phyloP scores from a whole-genome alignment of 768 basidiomycete genomes.

The Punctularia strigosozonata region DNA sequence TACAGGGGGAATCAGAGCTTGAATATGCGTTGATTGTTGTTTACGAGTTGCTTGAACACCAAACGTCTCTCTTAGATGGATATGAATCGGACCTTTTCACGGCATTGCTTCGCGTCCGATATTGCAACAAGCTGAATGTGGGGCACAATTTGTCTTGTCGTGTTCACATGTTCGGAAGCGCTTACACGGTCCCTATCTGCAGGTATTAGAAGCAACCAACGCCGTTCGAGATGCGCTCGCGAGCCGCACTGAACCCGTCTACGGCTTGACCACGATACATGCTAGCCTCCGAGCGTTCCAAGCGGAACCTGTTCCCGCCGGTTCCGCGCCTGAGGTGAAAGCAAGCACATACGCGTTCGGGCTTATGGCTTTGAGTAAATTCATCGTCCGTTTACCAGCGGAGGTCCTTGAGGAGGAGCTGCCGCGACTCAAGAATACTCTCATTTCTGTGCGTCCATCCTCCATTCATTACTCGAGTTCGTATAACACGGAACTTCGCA shows the following conservation, averaged over 20 bases:
- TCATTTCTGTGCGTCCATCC: conserved; percentile 45
- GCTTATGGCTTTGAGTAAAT: conserved; percentile 73
- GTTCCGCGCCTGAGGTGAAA: conserved; percentile 39
- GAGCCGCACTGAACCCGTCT: conserved; percentile 67
- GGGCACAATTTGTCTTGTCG: not conserved
- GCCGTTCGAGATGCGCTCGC: conserved; percentile 69
- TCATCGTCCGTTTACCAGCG: conserved; percentile 66
- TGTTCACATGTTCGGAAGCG: conserved; percentile 7
- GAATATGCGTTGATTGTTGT: conserved; percentile 73
- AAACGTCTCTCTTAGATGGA: conserved; percentile 63
- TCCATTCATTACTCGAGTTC: not conserved
- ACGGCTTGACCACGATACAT: conserved; percentile 76
- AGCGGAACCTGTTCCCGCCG: conserved; percentile 30
- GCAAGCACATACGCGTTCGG: conserved; percentile 71
- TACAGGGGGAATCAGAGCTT: conserved; percentile 49
- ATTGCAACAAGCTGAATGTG: conserved; percentile 61
- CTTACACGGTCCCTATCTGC: conserved; percentile 4
- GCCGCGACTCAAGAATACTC: conserved; percentile 58
- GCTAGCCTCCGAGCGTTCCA: conserved; percentile 58
- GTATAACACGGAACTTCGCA: conserved; percentile 15
- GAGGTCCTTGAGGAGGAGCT: conserved; percentile 84
- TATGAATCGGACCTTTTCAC: conserved; percentile 70
- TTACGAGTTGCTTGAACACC: conserved; percentile 77
- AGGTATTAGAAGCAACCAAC: conserved; percentile 80
- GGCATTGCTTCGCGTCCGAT: conserved; percentile 58